Evolutionary conservation across 768 basidiomycete genomes (phyloP).

Genomic region (Chalciporus chontae): DNA sequence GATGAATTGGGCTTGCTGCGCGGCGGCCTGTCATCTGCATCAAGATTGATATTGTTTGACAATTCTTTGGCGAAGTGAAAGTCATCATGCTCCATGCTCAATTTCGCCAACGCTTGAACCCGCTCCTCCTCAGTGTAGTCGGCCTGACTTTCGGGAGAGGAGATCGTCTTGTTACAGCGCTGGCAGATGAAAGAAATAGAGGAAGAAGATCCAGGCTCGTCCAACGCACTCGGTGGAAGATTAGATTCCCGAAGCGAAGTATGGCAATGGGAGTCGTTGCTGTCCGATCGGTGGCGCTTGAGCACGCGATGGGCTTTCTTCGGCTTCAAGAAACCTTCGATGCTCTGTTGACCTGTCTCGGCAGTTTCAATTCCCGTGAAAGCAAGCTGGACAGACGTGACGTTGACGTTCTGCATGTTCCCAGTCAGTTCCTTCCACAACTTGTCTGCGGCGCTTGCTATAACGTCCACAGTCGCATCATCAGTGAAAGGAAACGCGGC

Average conservation of each 20-base stretch:
- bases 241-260: background rate
- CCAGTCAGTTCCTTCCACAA: constrained; percentile 89
- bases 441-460: constrained; percentile 71
- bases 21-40: background rate
- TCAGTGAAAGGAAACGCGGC: constrained; percentile 81
- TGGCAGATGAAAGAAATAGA: constrained; percentile 49
- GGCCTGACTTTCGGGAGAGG: constrained; percentile 25
- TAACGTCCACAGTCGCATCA: constrained; percentile 69
- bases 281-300: constrained; percentile 41
- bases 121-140: constrained; percentile 23
- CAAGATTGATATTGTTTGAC: constrained; percentile 37
- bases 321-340: constrained; percentile 78
- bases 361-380: constrained; percentile 75
- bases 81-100: constrained; percentile 77
- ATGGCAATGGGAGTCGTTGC: background rate
- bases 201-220: constrained; percentile 2
- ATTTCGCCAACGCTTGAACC: constrained; percentile 36
- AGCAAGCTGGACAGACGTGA: constrained; percentile 68
- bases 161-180: constrained; percentile 51
- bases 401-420: constrained; percentile 48
- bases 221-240: background rate
- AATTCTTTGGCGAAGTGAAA: constrained; percentile 87
- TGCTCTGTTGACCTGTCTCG: constrained; percentile 79
- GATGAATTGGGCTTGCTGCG: constrained; percentile 7
- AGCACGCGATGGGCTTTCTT: constrained; percentile 20